Evolutionary conservation across 768 basidiomycete genomes (phyloP).

Genomic region (Leccinum variicolor): DNA sequence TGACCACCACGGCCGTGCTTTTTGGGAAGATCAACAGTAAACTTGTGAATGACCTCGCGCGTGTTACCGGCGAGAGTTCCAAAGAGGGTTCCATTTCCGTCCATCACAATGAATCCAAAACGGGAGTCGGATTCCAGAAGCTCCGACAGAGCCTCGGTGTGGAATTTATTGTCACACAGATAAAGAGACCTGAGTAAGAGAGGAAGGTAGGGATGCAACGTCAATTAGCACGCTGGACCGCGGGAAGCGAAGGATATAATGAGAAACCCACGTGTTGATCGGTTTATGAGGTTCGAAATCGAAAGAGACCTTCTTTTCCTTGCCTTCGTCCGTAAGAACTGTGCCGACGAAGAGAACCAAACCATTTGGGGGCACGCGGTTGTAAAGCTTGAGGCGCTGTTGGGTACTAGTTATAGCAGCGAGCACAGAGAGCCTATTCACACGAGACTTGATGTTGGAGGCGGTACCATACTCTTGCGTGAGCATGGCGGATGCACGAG

Average conservation of each 20-base stretch:
- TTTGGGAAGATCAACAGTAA: constrained; percentile 98
- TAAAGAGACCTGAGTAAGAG: constrained; percentile 74
- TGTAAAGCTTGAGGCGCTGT: constrained; percentile 95
- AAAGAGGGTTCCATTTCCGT: constrained; percentile 96
- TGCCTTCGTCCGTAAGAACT: constrained; percentile 96
- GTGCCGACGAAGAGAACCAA: constrained; percentile 98
- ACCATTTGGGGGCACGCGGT: constrained; percentile 93
- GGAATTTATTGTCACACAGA: constrained; percentile 99
- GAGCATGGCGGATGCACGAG: constrained; percentile 90
- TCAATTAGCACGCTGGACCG: background rate
- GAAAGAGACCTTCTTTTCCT: constrained; percentile 99
- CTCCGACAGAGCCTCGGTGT: constrained; percentile 95
- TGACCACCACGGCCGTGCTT: constrained; percentile 99
- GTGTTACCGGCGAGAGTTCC: constrained; percentile 96
- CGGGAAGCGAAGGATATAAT: background rate
- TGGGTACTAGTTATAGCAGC: constrained; percentile 99
- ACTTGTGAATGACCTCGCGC: constrained; percentile 96
- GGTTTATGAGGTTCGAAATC: constrained; percentile 99
- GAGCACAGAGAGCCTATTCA: constrained; percentile 94
- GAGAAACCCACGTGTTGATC: constrained; percentile 83
- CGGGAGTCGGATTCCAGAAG: constrained; percentile 95
- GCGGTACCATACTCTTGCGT: constrained; percentile 98
- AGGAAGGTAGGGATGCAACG: background rate
- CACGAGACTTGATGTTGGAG: constrained; percentile 99
- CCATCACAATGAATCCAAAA: constrained; percentile 99